phyloP scores from a whole-genome alignment of 805 yeast species.

The Pichia rugopelliculosa region DNA sequence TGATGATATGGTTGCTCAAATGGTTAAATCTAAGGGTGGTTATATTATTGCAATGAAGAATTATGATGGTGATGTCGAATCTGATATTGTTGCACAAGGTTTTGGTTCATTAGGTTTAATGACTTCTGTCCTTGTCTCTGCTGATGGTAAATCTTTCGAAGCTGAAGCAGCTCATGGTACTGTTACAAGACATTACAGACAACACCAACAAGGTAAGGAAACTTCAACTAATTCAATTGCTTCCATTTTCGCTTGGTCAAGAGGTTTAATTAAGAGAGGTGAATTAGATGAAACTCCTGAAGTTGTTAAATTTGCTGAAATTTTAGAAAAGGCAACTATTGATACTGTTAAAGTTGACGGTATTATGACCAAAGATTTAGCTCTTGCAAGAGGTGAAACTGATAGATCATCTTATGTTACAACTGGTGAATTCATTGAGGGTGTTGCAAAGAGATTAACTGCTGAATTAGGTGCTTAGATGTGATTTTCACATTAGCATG shows the following conservation, averaged over 20 bases:
- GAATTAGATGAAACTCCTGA: slow-evolving; percentile 80
- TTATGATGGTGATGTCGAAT: slow-evolving; percentile 96
- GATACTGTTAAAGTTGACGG: slow-evolving; percentile 80
- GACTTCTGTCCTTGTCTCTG: slow-evolving; percentile 96
- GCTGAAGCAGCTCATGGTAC: slow-evolving; percentile 99
- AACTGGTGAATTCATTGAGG: slow-evolving; percentile 84
- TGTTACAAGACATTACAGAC: slow-evolving; percentile 94
- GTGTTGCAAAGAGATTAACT: slow-evolving; percentile 62
- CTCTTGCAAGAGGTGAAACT: slow-evolving; percentile 81
- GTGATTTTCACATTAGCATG: too few species aligned
- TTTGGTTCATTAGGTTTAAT: slow-evolving; percentile 94
- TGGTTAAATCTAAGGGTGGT: slow-evolving; percentile 94
- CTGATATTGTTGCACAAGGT: slow-evolving; percentile 96
- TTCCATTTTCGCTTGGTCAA: slow-evolving; percentile 93
- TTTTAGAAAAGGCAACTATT: slow-evolving; percentile 74
- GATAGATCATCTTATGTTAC: slow-evolving; percentile 77
- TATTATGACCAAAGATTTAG: slow-evolving; percentile 94
- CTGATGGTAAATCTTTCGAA: slow-evolving; percentile 94
- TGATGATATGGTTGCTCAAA: slow-evolving; percentile 98
- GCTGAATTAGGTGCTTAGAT: slow-evolving; percentile 16
- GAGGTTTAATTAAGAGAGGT: slow-evolving; percentile 92
- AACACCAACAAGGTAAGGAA: slow-evolving; percentile 93
- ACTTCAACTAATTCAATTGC: slow-evolving; percentile 97
- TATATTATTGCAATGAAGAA: slow-evolving; percentile 93
- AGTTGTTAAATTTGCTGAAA: slow-evolving; percentile 71